Percentiles rank a stretch among this genome's conserved stretches.
Evolutionary conservation across 2,329 filamentous ascomycete genomes (phyloP).

Genomic region (Hypoxylon sp.): DNA sequence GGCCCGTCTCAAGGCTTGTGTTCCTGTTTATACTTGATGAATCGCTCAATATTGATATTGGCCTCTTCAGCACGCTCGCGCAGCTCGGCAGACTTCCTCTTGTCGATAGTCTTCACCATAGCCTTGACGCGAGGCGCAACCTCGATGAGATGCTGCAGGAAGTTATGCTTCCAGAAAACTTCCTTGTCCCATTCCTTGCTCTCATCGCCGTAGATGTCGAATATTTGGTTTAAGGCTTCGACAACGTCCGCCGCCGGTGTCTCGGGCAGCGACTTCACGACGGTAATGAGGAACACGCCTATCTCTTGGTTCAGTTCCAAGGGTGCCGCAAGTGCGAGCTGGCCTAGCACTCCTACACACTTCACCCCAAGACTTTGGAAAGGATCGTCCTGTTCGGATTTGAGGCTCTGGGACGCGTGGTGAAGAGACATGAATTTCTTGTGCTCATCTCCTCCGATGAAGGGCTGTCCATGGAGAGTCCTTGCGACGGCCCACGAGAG

Average conservation of each 20-base stretch:
- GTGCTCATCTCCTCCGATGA: constrained; percentile 62
- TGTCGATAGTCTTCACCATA: constrained; percentile 68
- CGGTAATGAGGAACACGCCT: constrained; percentile 67
- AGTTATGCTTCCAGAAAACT: constrained; percentile 70
- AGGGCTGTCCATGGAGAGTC: constrained; percentile 58
- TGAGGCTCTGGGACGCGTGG: constrained; percentile 60
- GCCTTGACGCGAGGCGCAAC: constrained; percentile 61
- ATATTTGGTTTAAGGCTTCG: constrained; percentile 71
- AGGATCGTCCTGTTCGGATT: constrained; percentile 55
- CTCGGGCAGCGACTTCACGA: constrained; percentile 60
- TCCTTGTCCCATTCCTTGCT: constrained; percentile 63
- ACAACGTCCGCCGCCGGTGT: constrained; percentile 65
- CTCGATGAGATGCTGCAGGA: constrained; percentile 66
- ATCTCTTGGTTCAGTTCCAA: constrained; percentile 66
- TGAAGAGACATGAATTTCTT: constrained; percentile 71
- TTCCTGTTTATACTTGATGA: constrained; percentile 71
- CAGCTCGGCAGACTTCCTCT: constrained; percentile 63
- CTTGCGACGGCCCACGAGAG: constrained; percentile 72
- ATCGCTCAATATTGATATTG: constrained; percentile 66
- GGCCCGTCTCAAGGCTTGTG: constrained; percentile 50
- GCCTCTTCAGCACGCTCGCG: constrained; percentile 67
- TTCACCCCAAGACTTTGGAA: constrained; percentile 71
- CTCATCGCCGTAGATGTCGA: constrained; percentile 73
- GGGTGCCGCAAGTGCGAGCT: constrained; percentile 64
- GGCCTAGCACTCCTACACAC: constrained; percentile 71